Conservation (phyloP, 2,329 filamentous ascomycete genomes). For the Talaromyces sp. region DNA sequence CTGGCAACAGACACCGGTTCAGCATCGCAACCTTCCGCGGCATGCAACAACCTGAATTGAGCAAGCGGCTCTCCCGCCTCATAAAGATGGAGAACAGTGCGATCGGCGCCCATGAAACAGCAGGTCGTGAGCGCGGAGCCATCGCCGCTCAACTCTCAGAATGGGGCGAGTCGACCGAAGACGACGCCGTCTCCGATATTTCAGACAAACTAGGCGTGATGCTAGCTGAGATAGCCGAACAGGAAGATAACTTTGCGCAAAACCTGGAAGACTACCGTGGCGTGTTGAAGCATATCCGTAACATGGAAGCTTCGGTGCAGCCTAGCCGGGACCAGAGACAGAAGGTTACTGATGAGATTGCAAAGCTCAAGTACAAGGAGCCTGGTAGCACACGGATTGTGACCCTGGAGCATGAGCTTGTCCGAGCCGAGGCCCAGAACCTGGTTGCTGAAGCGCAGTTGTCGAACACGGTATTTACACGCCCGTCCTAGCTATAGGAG, state of each 20-base stretch:
- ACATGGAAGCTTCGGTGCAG: slow-evolving; percentile 94
- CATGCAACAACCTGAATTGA: slow-evolving; percentile 81
- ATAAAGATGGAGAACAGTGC: slow-evolving; percentile 95
- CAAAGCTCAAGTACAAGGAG: slow-evolving; percentile 88
- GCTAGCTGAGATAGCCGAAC: slow-evolving; percentile 88
- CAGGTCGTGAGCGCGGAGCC: slow-evolving; percentile 78
- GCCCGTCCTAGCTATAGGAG: neutral
- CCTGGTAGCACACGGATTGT: slow-evolving; percentile 79
- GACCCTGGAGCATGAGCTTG: slow-evolving; percentile 91
- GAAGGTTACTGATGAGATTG: slow-evolving; percentile 91
- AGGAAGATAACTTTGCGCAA: slow-evolving; percentile 86
- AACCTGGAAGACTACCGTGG: slow-evolving; percentile 81
- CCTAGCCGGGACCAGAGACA: slow-evolving; percentile 83
- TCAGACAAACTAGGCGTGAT: slow-evolving; percentile 95
- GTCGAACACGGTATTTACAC: slow-evolving; percentile 77
- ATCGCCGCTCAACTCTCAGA: slow-evolving; percentile 92
- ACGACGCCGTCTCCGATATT: slow-evolving; percentile 84
- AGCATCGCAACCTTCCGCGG: slow-evolving; percentile 85
- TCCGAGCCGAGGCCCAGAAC: slow-evolving; percentile 92
- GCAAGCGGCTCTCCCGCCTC: slow-evolving; percentile 82
- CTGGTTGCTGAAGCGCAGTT: slow-evolving; percentile 95
- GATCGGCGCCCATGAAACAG: slow-evolving; percentile 80
- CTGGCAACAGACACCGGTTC: slow-evolving; percentile 47
- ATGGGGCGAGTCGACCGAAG: slow-evolving; percentile 90
- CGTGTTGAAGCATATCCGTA: slow-evolving; percentile 86